Evolutionary conservation across 441 rosid species (phyloP).

Genomic region (Pelargonium cotyledonis): DNA sequence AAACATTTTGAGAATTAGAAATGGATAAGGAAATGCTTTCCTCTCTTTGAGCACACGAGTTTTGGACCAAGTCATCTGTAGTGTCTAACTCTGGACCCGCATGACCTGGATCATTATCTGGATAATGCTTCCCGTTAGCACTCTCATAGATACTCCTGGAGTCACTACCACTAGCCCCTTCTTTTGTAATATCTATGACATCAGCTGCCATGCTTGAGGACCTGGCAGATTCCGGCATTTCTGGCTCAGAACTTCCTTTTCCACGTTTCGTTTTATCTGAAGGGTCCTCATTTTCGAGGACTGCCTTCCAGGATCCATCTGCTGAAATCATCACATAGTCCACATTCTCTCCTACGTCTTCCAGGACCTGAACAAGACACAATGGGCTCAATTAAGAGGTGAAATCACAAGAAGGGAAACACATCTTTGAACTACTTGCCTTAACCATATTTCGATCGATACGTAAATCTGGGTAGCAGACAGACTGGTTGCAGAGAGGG

Average conservation of each 20-base stretch:
- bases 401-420: background rate
- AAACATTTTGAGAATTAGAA: background rate
- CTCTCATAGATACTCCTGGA: background rate
- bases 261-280: background rate
- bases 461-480: slow-evolving; percentile 6
- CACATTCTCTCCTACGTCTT: background rate
- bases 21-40: background rate
- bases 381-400: background rate
- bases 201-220: background rate
- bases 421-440: background rate
- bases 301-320: slow-evolving; percentile 7
- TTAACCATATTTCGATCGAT: background rate
- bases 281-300: background rate
- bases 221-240: background rate
- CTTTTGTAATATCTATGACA: background rate
- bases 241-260: background rate
- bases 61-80: background rate
- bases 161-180: background rate
- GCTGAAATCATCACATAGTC: slow-evolving; percentile 4
- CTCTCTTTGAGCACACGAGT: background rate
- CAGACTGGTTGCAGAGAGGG: slow-evolving; percentile 1
- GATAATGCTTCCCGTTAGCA: too few relatives aligned
- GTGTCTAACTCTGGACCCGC: background rate
- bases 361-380: background rate
- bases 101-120: background rate